A percentile compares a stretch with the other conserved stretches of the same genome.
Evolutionary conservation across 1,139 yeast genomes (phyloP).

Genomic region (Taphrina populina): DNA sequence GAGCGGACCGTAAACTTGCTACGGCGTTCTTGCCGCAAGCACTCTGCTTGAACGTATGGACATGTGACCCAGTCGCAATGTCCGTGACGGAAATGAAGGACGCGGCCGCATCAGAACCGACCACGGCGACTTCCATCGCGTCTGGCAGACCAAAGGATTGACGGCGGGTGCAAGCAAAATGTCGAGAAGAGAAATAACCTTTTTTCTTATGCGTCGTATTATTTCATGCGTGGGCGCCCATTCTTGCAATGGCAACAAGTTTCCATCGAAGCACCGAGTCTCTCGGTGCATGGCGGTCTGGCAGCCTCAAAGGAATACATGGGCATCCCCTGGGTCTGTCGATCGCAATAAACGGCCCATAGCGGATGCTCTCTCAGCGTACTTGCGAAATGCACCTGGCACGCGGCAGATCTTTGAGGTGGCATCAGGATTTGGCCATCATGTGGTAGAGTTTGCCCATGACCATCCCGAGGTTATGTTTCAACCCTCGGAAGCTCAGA

Average conservation of each 20-base stretch:
- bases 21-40: conserved; percentile 1
- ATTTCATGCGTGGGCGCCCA: no score
- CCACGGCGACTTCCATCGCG: conserved; percentile 21
- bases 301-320: conserved; percentile 19
- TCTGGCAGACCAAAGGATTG: no score
- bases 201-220: no score
- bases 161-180: no score
- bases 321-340: conserved; percentile 24
- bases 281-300: conserved; percentile 15
- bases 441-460: conserved; percentile 1
- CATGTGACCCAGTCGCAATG: conserved; percentile 33
- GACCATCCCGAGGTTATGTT: background rate
- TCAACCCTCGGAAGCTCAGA: conserved; percentile 29
- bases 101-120: conserved; percentile 2
- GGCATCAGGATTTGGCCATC: conserved; percentile 29
- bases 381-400: background rate
- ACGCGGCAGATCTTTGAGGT: conserved; percentile 16
- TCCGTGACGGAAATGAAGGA: conserved; percentile 19
- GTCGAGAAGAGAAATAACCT: no score
- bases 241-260: no score
- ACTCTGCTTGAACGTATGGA: conserved; percentile 37
- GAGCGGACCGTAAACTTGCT: background rate
- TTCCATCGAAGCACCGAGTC: no score
- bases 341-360: conserved; percentile 12
- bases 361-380: conserved; percentile 11